phyloP scores from a whole-genome alignment of 2,329 filamentous ascomycete species.

The Colletotrichum falcatum region DNA sequence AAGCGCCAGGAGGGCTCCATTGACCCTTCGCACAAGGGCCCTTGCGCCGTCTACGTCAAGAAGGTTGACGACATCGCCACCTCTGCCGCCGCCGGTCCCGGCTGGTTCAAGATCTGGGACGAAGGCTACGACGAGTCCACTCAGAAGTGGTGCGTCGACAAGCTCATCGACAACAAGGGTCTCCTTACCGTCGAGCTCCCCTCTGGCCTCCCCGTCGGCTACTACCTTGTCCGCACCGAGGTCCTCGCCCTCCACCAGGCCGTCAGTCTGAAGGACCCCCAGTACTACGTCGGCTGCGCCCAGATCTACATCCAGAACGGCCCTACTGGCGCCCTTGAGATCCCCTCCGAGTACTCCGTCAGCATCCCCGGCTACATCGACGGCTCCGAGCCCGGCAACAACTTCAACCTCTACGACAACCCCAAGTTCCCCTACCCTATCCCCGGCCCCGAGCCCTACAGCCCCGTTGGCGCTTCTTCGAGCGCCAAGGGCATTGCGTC shows the following conservation, averaged over 20 bases:
- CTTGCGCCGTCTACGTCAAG: constrained; percentile 81
- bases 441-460: constrained; percentile 68
- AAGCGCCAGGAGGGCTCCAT: constrained; percentile 66
- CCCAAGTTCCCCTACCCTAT: constrained; percentile 67
- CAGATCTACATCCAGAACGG: constrained; percentile 72
- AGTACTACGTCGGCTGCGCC: constrained; percentile 80
- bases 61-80: constrained; percentile 68
- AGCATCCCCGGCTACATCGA: constrained; percentile 76
- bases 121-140: constrained; percentile 70
- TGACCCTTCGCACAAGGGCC: constrained; percentile 72
- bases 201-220: constrained; percentile 69
- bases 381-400: constrained; percentile 64
- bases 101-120: constrained; percentile 85
- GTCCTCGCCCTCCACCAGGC: constrained; percentile 76
- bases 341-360: constrained; percentile 64
- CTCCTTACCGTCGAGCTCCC: constrained; percentile 73
- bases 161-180: constrained; percentile 73
- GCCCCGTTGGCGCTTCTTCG: constrained; percentile 48
- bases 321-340: constrained; percentile 58
- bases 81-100: constrained; percentile 68
- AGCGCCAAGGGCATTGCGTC: constrained; percentile 20
- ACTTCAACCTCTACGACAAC: constrained; percentile 72
- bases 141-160: constrained; percentile 77
- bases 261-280: constrained; percentile 64
- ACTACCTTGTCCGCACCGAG: constrained; percentile 80